phyloP scores from a whole-genome alignment of 1,284 basidiomycete species.

The Tylopilus orsonianus region DNA sequence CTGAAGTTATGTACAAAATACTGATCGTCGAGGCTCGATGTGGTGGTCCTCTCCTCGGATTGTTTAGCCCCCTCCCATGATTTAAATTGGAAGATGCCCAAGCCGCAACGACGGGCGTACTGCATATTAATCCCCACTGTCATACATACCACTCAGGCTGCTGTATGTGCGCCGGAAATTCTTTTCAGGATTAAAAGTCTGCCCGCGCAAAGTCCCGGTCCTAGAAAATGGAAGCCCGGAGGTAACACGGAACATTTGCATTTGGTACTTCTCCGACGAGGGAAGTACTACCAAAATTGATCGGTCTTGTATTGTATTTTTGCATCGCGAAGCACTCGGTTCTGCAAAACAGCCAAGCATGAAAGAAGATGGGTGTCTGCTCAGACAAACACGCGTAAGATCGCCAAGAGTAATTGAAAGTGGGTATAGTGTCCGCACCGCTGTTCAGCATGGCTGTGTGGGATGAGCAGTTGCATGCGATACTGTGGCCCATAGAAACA shows the following conservation, averaged over 20 bases:
- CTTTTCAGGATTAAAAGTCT: constrained; percentile 8
- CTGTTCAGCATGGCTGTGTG: neutral
- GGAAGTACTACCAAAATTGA: constrained; percentile 10
- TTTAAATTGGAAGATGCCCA: too few relatives aligned
- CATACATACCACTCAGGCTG: too few relatives aligned
- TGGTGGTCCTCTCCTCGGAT: too few relatives aligned
- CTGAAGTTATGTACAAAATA: too few relatives aligned
- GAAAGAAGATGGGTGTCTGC: neutral
- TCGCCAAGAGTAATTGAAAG: constrained; percentile 10
- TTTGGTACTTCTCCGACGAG: constrained; percentile 9
- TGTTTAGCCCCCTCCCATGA: too few relatives aligned
- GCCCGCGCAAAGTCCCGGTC: constrained; percentile 15
- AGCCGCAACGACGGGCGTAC: too few relatives aligned
- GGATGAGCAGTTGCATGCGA: constrained; percentile 1
- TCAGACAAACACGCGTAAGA: constrained; percentile 7
- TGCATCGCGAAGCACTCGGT: constrained; percentile 8
- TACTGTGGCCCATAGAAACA: constrained; percentile 4
- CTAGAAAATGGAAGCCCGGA: constrained; percentile 9
- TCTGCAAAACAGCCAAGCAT: constrained; percentile 3
- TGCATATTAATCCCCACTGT: too few relatives aligned
- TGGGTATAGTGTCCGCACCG: constrained; percentile 1
- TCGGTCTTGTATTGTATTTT: constrained; percentile 1
- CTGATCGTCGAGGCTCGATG: too few relatives aligned
- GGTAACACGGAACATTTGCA: constrained; percentile 6
- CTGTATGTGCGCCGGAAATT: constrained; percentile 1